A percentile compares a stretch with the other conserved stretches of the same genome.
Evolutionary conservation across 495 filamentous ascomycete genomes (phyloP).

Genomic region (Neurospora sp.): DNA sequence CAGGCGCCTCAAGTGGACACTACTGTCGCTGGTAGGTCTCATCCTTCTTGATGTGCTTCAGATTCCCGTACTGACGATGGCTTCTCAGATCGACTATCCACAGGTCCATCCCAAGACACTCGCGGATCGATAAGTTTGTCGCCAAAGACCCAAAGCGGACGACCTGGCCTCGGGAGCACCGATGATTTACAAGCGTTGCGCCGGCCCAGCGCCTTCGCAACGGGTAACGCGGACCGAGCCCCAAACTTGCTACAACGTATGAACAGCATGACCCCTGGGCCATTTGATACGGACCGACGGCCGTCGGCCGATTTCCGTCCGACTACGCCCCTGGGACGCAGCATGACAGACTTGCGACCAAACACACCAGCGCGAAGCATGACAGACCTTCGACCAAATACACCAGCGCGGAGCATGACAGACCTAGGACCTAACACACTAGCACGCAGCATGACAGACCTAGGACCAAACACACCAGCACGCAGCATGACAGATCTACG

Average conservation of each 20-base stretch:
- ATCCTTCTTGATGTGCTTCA: not conserved
- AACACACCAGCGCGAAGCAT: slow-evolving; percentile 1
- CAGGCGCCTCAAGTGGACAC: slow-evolving; percentile 42
- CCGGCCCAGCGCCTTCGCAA: slow-evolving; percentile 18
- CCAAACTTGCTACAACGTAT: slow-evolving; percentile 47
- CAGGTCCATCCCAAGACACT: slow-evolving; percentile 47
- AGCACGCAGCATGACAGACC: not conserved
- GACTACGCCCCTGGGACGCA: not conserved
- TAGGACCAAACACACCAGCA: not conserved
- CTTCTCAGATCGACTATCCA: slow-evolving; percentile 50
- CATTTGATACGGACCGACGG: slow-evolving; percentile 42
- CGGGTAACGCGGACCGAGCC: slow-evolving; percentile 30
- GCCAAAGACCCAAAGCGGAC: slow-evolving; percentile 40
- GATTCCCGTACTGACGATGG: slow-evolving; percentile 19
- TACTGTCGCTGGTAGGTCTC: slow-evolving; percentile 45
- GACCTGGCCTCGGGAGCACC: slow-evolving; percentile 21
- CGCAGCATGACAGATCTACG: not conserved
- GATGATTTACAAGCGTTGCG: slow-evolving; percentile 19
- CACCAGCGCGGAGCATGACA: not conserved
- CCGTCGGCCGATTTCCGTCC: slow-evolving; percentile 9
- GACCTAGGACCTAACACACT: not conserved
- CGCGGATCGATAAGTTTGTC: slow-evolving; percentile 48
- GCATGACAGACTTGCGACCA: not conserved
- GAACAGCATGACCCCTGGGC: slow-evolving; percentile 56
- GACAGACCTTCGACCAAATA: not conserved